phyloP scores from a whole-genome alignment of 257 asterid genomes.

The Cruciata laevipes region DNA sequence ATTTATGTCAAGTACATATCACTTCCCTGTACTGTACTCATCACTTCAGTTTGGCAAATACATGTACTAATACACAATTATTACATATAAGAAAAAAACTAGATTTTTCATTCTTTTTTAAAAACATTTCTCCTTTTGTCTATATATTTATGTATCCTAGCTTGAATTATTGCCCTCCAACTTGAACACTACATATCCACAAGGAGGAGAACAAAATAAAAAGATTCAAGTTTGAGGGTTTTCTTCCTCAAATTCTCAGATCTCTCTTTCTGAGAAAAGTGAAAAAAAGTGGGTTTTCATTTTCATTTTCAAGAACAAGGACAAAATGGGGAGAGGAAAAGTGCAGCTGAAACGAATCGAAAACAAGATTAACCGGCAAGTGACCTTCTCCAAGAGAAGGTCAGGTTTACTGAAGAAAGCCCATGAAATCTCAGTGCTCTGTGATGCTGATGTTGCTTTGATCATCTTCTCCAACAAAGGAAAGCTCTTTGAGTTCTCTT shows the following conservation, averaged over 20 bases:
- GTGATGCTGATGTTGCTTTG: constrained; percentile 76
- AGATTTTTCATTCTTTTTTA: background rate
- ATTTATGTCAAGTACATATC: background rate
- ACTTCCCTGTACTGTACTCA: background rate
- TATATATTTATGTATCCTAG: constrained; percentile 7
- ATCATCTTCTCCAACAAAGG: constrained; percentile 77
- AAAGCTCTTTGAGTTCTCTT: constrained; percentile 65
- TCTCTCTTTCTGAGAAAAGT: background rate
- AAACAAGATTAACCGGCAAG: constrained; percentile 80
- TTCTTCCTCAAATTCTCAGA: constrained; percentile 29
- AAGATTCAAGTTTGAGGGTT: constrained; percentile 25
- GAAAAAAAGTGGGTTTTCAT: constrained; percentile 7
- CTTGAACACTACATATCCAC: background rate
- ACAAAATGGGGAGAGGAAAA: constrained; percentile 71
- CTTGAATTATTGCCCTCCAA: background rate
- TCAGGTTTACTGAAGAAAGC: constrained; percentile 75
- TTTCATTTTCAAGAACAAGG: background rate
- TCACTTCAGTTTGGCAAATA: background rate
- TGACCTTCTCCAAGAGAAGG: constrained; percentile 80
- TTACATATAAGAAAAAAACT: background rate
- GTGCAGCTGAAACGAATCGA: constrained; percentile 69
- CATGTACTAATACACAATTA: background rate
- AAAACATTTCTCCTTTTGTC: constrained; percentile 3
- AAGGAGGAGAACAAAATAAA: constrained; percentile 16
- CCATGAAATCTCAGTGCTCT: constrained; percentile 73